Base-by-base conservation (phyloP, 2,329 filamentous ascomycete genomes). In the Monilinia fructicola region DNA sequence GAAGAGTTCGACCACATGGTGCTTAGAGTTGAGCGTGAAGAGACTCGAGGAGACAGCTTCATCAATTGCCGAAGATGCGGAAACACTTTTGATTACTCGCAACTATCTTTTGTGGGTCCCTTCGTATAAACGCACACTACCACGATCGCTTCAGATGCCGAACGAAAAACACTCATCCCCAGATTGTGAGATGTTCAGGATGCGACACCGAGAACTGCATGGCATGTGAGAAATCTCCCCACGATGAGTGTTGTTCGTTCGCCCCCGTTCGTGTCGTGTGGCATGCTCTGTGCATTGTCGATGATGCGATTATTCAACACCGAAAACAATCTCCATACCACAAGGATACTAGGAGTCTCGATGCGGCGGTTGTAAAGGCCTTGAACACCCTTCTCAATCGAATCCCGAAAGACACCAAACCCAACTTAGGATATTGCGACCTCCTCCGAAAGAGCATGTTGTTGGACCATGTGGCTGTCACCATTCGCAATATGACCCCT, bases 1-100 rank as follows among this genome's bases (percentile, higher is more conserved):
- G 56, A 18, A 35, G 56, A 48, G 3, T 60, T 35, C 11, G 40
- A 60, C 21, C 44, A 12, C 2, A n/a, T 23, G 14, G 23, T 35
- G 3, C 4, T 48, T 14, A 35, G 42, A 6, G 12, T 6, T 23
- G 42, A 50, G 14, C 56, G 42, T 3, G 56, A 60, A 18, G 28
- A 48, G 21, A 60, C 56, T 50, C 56, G 28, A 6, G 56, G 56
- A 48, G 44, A n/a, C 26, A 60, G 21, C 10, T 60, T 60, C 21
- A 16, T 60, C 14, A 6, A 60, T 7, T 60, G 56, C 31, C 21
- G 42, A 10, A n/a, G 23, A 14, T 60, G 56, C 28, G 28, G 12
- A 2, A 18, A 23, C 4, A n/a, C 21, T 31, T 60, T 60, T 3
- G 56, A 60, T 11, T 60, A 60, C 28, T 60, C 56, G 4, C 21